Conservation (phyloP, 495 filamentous ascomycete species). For the Diplogelasinospora grovesii region DNA sequence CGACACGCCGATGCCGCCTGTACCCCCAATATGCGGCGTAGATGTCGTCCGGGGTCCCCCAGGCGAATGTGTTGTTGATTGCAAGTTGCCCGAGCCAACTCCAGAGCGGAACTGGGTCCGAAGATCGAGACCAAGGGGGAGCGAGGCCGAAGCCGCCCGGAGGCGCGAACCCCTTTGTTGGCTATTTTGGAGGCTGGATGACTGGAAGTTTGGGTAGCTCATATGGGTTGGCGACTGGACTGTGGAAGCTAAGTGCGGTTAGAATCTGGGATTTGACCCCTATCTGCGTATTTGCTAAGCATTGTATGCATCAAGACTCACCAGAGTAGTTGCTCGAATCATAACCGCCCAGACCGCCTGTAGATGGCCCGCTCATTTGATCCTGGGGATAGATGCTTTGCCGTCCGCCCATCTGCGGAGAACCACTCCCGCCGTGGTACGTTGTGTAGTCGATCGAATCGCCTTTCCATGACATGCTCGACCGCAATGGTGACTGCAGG, state of each 20-base stretch:
- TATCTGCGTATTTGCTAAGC: neutral
- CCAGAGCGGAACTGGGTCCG: constrained; percentile 44
- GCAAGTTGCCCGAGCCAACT: constrained; percentile 32
- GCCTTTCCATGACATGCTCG: constrained; percentile 57
- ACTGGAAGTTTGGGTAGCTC: constrained; percentile 35
- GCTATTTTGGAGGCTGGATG: constrained; percentile 33
- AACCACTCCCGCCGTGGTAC: constrained; percentile 34
- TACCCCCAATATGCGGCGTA: constrained; percentile 34
- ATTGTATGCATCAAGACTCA: constrained; percentile 25
- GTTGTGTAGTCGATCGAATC: constrained; percentile 50
- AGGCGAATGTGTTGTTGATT: constrained; percentile 34
- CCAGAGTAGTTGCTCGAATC: constrained; percentile 47
- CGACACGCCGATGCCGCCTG: constrained; percentile 23
- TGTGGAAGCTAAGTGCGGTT: constrained; percentile 31
- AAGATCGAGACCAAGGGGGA: constrained; percentile 40
- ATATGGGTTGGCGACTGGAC: constrained; percentile 43
- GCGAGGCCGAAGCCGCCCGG: constrained; percentile 39
- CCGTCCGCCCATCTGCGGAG: constrained; percentile 38
- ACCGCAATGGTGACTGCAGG: constrained; percentile 51
- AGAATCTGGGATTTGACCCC: neutral
- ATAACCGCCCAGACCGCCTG: constrained; percentile 32
- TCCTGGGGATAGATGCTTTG: constrained; percentile 29
- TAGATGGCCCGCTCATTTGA: constrained; percentile 17
- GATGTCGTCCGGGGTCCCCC: constrained; percentile 27
- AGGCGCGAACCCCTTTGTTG: constrained; percentile 39